Conservation (phyloP, 1,139 yeast genomes). For the Suhomyces maxii region DNA sequence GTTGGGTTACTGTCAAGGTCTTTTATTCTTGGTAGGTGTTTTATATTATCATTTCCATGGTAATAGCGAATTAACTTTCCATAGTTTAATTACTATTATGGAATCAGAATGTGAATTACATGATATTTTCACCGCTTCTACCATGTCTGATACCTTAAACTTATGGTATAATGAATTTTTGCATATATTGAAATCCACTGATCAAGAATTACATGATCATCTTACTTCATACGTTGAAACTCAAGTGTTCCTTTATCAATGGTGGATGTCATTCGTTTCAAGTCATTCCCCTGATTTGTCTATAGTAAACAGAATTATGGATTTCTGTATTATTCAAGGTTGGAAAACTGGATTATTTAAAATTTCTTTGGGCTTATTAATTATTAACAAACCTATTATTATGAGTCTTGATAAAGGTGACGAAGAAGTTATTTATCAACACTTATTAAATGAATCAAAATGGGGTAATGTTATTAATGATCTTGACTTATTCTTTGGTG, state of each 20-base stretch:
- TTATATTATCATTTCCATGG: conserved; percentile 52
- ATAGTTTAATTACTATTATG: conserved; percentile 59
- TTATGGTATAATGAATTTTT: conserved; percentile 57
- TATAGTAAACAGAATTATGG: conserved; percentile 52
- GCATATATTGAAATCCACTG: conserved; percentile 38
- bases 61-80: conserved; percentile 50
- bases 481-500: conserved; percentile 45
- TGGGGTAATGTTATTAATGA: conserved; percentile 54
- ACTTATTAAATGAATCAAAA: conserved; percentile 55
- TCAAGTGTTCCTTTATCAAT: conserved; percentile 54
- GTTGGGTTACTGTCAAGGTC: conserved; percentile 73
- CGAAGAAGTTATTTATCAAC: conserved; percentile 63
- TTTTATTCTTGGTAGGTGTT: conserved; percentile 66
- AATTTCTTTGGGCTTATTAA: conserved; percentile 55
- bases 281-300: conserved; percentile 59
- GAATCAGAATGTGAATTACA: conserved; percentile 60
- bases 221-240: conserved; percentile 42
- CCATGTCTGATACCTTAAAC: conserved; percentile 58
- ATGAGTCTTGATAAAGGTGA: conserved; percentile 49
- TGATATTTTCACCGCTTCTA: conserved; percentile 53
- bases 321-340: conserved; percentile 62
- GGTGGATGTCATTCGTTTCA: conserved; percentile 68
- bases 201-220: conserved; percentile 48
- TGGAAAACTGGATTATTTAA: conserved; percentile 64
- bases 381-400: conserved; percentile 53